Conservation (phyloP, 2,329 filamentous ascomycete genomes). For the Colletotrichum scovillei region DNA sequence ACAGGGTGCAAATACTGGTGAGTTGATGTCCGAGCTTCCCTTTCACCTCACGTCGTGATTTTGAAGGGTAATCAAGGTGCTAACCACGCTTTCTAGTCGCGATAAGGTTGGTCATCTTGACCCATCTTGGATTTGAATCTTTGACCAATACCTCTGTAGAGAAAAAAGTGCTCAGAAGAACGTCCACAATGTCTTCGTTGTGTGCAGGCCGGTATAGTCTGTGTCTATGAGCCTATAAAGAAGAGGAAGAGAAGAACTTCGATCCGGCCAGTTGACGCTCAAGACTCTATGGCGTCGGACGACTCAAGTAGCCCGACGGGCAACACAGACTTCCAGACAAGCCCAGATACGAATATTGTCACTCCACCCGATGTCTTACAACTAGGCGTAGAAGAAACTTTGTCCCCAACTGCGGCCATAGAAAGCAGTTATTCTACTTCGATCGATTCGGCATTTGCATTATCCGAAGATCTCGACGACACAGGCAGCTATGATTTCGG, state of each 20-base stretch:
- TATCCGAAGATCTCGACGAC: slow-evolving; percentile 14
- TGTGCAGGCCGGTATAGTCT: slow-evolving; percentile 31
- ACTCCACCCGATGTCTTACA: slow-evolving; percentile 18
- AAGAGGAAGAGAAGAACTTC: slow-evolving; percentile 34
- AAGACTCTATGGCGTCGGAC: slow-evolving; percentile 9
- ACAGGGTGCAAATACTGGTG: slow-evolving; percentile 37
- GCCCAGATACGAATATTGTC: slow-evolving; percentile 19
- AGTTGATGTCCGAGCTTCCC: neutral
- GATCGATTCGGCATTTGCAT: slow-evolving; percentile 2
- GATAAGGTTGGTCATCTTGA: slow-evolving; percentile 30
- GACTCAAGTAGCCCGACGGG: slow-evolving; percentile 18
- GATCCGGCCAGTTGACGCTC: neutral
- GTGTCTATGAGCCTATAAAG: slow-evolving; percentile 36
- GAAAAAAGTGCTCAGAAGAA: slow-evolving; percentile 37
- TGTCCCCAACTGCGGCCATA: slow-evolving; percentile 3
- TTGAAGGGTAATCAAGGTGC: neutral
- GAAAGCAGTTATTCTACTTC: slow-evolving; percentile 6
- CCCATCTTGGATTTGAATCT: neutral
- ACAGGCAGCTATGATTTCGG: slow-evolving; percentile 1
- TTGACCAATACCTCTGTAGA: slow-evolving; percentile 10
- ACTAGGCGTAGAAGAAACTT: neutral
- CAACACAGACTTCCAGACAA: slow-evolving; percentile 15
- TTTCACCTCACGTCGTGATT: neutral
- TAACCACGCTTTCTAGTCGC: slow-evolving; percentile 27
- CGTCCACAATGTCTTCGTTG: slow-evolving; percentile 34